Evolutionary conservation across 1,284 basidiomycete genomes (phyloP).

Genomic region (Melampsora occidentalis): DNA sequence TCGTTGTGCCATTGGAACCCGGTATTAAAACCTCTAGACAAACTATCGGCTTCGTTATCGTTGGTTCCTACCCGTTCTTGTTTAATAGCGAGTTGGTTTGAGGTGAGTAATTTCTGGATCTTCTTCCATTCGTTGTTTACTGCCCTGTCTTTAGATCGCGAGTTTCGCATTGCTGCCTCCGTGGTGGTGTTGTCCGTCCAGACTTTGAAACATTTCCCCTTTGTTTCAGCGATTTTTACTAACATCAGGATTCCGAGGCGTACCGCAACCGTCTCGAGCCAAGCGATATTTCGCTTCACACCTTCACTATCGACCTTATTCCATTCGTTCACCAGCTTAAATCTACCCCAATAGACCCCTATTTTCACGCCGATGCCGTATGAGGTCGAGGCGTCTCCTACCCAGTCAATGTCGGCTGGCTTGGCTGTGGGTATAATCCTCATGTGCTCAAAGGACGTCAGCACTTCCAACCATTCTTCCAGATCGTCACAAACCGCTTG

Average conservation of each 20-base stretch:
- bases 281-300: background rate
- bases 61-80: background rate
- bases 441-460: background rate
- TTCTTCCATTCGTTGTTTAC: slow-evolving; percentile 16
- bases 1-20: too few species aligned
- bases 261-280: slow-evolving; percentile 6
- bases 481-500: background rate
- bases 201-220: background rate
- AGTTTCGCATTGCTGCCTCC: background rate
- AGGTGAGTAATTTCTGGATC: background rate
- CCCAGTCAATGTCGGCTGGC: background rate
- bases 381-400: slow-evolving; percentile 5
- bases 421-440: background rate
- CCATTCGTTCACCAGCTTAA: background rate
- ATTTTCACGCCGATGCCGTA: background rate
- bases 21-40: background rate
- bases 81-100: background rate
- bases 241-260: background rate
- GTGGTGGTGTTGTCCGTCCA: slow-evolving; percentile 28
- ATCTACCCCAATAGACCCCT: background rate
- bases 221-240: background rate
- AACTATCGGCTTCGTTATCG: background rate
- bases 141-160: background rate
- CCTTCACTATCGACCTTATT: too few species aligned
- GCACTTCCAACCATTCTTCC: background rate